Evolutionary conservation across 306 rosid genomes (phyloP).

Genomic region (Astragalus membranaceus): DNA sequence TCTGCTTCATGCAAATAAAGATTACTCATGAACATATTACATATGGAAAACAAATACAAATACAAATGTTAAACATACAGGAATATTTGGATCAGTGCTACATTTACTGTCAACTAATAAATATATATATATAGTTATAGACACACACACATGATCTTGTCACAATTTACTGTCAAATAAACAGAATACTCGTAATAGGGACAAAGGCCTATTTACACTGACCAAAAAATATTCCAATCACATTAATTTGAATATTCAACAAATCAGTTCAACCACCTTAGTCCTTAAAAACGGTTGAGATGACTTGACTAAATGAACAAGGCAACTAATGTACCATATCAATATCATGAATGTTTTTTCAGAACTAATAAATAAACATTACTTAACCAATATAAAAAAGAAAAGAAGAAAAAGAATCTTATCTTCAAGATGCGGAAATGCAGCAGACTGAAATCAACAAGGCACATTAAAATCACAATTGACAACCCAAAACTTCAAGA

Average conservation of each 20-base stretch:
- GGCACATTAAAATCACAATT: constrained; percentile 18
- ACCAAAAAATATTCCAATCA: constrained; percentile 19
- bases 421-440: constrained; percentile 9
- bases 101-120: not conserved
- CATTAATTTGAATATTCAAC: constrained; percentile 11
- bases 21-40: not conserved
- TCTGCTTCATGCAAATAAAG: not conserved
- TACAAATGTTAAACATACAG: not conserved
- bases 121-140: no score
- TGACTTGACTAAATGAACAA: constrained; percentile 20
- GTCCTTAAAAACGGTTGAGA: constrained; percentile 27
- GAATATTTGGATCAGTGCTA: not conserved
- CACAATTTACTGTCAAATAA: not conserved
- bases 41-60: not conserved
- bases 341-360: not conserved
- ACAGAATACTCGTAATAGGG: constrained; percentile 28
- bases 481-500: constrained; percentile 5
- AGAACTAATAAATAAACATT: not conserved
- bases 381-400: not conserved
- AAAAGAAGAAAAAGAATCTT: not conserved
- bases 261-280: constrained; percentile 4
- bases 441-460: not conserved
- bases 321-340: not conserved
- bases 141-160: not conserved
- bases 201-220: constrained; percentile 25